Base-by-base conservation (phyloP, 83 land plant genomes). In the Diphasiastrum complanatum region DNA sequence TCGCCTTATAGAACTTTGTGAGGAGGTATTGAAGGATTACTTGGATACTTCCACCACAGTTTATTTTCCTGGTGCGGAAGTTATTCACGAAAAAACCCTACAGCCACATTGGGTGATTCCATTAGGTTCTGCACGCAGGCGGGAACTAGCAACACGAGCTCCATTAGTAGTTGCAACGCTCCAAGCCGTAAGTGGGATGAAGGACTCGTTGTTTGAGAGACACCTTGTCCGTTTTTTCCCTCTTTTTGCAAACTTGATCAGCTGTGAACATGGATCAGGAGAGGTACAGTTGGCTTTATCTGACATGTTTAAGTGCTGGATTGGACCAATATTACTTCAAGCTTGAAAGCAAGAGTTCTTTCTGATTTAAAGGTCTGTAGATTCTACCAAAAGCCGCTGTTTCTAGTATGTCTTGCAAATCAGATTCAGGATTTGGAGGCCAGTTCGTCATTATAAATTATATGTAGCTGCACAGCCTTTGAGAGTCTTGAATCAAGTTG, bases 251-350 rank as follows among this genome's bases (percentile, higher is more conserved):
- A 76, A 75, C 55, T 60, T 95, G 61, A 82, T 95, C 50, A 84
- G 92, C 56, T 95, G 99, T 59, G 99, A 95, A 62, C 99, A 95
- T 69, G 99, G 99, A 5, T 86, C 97, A 4, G 82, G 76, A 45
- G 97, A 95, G 64, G 93, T 95, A 32, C 99, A 82, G 54, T 51
- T 79, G 27, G 99, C 99, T 5, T 63, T 95, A 26, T 82, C 97
- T 67, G 93, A 95, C 63, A 84, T 95, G 97, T 85, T 95, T 14
- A 77, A 80, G 55, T 48, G 86, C 1, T 84, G 82, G 61, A 87
- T 95, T 12, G 97, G 97, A 47, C 97, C 99, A 12, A 68, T 95
- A 60, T 71, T 95, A 70, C 82, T 95, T 37, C 78, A 80, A 51
- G 63, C 56, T n/a, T n/a, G n/a, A n/a, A n/a, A n/a, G n/a, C n/a